Base-by-base conservation (phyloP, 106 monocot species). In the Hemerocallis citrina region DNA sequence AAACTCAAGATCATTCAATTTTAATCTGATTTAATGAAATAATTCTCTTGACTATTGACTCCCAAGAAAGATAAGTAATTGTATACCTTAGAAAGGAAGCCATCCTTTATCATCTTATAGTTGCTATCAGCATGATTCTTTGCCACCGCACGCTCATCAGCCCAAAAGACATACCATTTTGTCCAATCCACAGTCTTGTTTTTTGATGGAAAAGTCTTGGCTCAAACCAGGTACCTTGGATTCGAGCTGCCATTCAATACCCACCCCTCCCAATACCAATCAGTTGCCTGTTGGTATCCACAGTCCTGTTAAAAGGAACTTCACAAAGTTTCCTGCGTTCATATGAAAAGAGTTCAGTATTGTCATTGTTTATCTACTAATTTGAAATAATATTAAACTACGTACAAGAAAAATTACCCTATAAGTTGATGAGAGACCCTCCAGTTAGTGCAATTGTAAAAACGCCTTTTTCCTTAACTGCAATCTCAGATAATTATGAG, bases 141-240 rank as follows among this genome's bases (percentile, higher is more conserved):
- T 23, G 82, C 68, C 12, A 94, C 94, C 6, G 89, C 89, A 34
- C 94, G 82, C 59, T 94, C 94, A 70, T 94, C 94, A 52, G 85
- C 80, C 89, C 89, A 94, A 50, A 94, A 75, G 8, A 94, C 64
- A 54, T 85, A 76, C 94, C 94, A 94, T 65, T 86, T 94, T 34
- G 85, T 81, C 94, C 89, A 94, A 61, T 94, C 94, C 29, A 94
- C 77, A 20, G 82, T 94, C 68, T 86, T 94, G 70, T 70, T 82
- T n/a, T n/a, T n/a, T n/a, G n/a, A n/a, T n/a, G n/a, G n/a, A n/a
- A n/a, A n/a, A n/a, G n/a, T n/a, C n/a, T n/a, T n/a, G n/a, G n/a
- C n/a, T n/a, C n/a, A n/a, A n/a, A n/a, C n/a, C n/a, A n/a, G n/a
- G n/a, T n/a, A n/a, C n/a, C n/a, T n/a, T n/a, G n/a, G n/a, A n/a